These are phyloP conservation scores for Lablab purpureus DNA, from an alignment of 306 rosid species.

Conservation along the genomic window DNA sequence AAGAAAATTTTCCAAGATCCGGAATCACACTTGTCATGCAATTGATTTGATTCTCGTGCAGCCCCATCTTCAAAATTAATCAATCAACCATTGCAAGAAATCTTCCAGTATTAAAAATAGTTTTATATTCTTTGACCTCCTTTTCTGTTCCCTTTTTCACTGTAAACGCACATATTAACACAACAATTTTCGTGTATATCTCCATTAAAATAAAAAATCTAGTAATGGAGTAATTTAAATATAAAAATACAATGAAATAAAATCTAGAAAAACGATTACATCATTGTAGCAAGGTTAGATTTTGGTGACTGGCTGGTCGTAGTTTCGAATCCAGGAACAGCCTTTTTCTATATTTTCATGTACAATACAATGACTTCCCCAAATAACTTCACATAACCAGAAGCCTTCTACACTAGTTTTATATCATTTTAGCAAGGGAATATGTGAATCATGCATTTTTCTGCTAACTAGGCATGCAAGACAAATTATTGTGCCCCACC, in stretches of 20 bases:
- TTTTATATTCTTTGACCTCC: neutral
- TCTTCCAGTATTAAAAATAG: constrained; percentile 4
- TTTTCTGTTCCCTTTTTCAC: constrained; percentile 15
- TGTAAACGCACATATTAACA: constrained; percentile 19
- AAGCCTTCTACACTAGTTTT: neutral
- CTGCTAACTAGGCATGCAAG: constrained; percentile 31
- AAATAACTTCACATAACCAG: too few relatives aligned
- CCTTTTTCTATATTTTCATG: neutral
- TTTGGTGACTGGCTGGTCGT: neutral
- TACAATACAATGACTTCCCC: neutral
- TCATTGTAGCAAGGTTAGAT: neutral
- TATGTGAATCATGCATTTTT: constrained; percentile 26
- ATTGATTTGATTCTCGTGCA: constrained; percentile 25
- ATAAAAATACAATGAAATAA: neutral
- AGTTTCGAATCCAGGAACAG: neutral
- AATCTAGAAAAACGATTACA: constrained; percentile 6
- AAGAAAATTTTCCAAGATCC: constrained; percentile 3
- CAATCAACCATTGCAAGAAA: neutral
- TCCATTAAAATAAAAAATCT: neutral
- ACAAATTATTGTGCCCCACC: neutral
- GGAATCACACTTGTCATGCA: neutral
- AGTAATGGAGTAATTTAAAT: constrained; percentile 18
- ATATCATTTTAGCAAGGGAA: constrained; percentile 28
- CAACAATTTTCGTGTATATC: neutral
- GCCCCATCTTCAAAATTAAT: constrained; percentile 9